Evolutionary conservation across 345 rosid species (phyloP).

Genomic region (Hibiscus tridactylites): DNA sequence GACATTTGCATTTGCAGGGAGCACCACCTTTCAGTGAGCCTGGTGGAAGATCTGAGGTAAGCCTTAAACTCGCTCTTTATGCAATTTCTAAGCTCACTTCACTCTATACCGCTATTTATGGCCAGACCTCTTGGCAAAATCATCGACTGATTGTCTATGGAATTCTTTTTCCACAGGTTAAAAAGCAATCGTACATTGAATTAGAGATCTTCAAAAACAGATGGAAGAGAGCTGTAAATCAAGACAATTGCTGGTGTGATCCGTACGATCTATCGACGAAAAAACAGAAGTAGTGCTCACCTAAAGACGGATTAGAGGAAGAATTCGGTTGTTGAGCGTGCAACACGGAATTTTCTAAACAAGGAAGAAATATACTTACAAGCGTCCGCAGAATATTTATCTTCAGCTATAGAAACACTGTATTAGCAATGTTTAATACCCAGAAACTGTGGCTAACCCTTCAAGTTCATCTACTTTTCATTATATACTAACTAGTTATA

Average conservation of each 20-base stretch:
- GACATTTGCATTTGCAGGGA: slow-evolving; percentile 21
- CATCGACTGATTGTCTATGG: not conserved
- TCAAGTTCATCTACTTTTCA: not conserved
- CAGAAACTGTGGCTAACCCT: not conserved
- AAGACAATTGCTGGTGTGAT: slow-evolving; percentile 63
- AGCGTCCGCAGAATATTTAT: not conserved
- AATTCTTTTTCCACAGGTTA: not conserved
- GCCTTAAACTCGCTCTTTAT: slow-evolving; percentile 2
- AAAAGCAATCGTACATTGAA: slow-evolving; percentile 33
- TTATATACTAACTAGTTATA: not conserved
- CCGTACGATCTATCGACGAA: slow-evolving; percentile 1
- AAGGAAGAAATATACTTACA: not conserved
- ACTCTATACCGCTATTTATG: not conserved
- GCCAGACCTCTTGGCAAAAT: not conserved
- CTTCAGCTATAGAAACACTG: not conserved
- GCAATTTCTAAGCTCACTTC: not conserved
- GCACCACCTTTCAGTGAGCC: slow-evolving; percentile 19
- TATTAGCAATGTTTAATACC: not conserved
- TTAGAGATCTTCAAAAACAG: slow-evolving; percentile 49
- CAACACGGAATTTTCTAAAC: not conserved
- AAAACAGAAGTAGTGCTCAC: not conserved
- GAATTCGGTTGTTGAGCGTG: not conserved
- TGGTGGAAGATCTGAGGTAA: slow-evolving; percentile 42
- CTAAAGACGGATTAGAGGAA: not conserved
- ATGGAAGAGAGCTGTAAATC: slow-evolving; percentile 57